A percentile compares a stretch with the other conserved stretches of the same genome.
These are phyloP conservation scores for Cercospora zeina DNA, from an alignment of 2,329 filamentous ascomycete species.

Conservation along the genomic window DNA sequence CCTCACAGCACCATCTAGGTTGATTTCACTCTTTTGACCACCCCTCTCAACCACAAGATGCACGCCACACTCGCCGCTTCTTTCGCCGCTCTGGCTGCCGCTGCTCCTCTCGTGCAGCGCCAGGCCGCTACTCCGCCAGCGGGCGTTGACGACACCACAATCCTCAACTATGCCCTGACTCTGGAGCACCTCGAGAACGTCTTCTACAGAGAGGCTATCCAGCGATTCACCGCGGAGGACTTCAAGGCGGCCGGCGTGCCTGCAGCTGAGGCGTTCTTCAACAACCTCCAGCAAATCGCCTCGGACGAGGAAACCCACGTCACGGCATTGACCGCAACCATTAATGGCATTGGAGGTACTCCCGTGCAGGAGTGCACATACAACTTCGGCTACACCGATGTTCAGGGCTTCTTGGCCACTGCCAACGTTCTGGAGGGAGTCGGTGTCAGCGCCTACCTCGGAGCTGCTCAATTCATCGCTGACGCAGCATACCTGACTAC, in stretches of 20 bases:
- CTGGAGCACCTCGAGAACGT: slow-evolving; percentile 56
- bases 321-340: slow-evolving; percentile 52
- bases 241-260: slow-evolving; percentile 48
- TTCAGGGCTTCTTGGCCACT: slow-evolving; percentile 53
- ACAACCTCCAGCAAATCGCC: slow-evolving; percentile 58
- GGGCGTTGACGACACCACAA: slow-evolving; percentile 23
- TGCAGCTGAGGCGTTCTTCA: slow-evolving; percentile 53
- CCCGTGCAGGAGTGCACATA: slow-evolving; percentile 60
- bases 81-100: slow-evolving; percentile 28
- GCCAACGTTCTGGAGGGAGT: slow-evolving; percentile 58
- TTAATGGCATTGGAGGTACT: slow-evolving; percentile 49
- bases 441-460: slow-evolving; percentile 62
- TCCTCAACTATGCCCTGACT: slow-evolving; percentile 50
- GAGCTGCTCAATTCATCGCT: slow-evolving; percentile 60
- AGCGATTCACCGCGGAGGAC: slow-evolving; percentile 60
- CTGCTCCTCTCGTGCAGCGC: slow-evolving; percentile 28
- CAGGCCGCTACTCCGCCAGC: slow-evolving; percentile 19
- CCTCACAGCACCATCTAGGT: background rate
- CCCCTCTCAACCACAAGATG: slow-evolving; percentile 21
- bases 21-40: background rate
- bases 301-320: slow-evolving; percentile 62
- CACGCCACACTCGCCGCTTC: slow-evolving; percentile 25
- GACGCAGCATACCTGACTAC: slow-evolving; percentile 60
- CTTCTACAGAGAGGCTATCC: slow-evolving; percentile 63
- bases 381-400: slow-evolving; percentile 47